Evolutionary conservation across 1,284 basidiomycete species (phyloP).

Genomic region (Sanghuangporus baumii): DNA sequence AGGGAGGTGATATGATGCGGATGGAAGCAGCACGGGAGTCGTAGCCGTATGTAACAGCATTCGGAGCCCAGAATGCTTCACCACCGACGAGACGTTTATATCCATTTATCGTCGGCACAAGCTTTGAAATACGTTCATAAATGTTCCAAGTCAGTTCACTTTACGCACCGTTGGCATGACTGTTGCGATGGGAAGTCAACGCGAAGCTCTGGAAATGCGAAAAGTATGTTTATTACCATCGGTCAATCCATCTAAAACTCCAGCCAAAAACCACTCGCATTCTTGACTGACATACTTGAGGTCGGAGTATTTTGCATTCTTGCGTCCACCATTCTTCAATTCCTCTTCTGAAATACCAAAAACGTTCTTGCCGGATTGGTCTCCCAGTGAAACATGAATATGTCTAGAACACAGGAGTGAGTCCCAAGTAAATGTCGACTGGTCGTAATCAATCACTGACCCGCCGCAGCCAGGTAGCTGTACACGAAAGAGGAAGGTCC

Average conservation of each 20-base stretch:
- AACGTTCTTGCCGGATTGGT: conserved; percentile 65
- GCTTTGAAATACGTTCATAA: conserved; percentile 32
- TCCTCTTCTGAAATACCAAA: conserved; percentile 70
- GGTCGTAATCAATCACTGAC: conserved; percentile 35
- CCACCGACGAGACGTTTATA: conserved; percentile 97
- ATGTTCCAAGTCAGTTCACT: not conserved
- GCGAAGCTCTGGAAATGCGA: not conserved
- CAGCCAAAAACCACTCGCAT: conserved; percentile 92
- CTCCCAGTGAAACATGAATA: conserved; percentile 84
- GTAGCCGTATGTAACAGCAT: conserved; percentile 89
- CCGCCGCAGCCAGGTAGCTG: conserved; percentile 90
- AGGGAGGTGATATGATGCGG: conserved; percentile 87
- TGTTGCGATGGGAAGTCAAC: conserved; percentile 22
- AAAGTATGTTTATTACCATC: conserved; percentile 56
- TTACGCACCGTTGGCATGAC: conserved; percentile 56
- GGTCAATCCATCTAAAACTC: conserved; percentile 81
- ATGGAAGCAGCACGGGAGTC: conserved; percentile 91
- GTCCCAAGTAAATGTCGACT: not conserved
- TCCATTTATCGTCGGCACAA: conserved; percentile 94
- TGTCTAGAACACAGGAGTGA: conserved; percentile 46
- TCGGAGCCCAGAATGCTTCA: conserved; percentile 93
- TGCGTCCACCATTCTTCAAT: conserved; percentile 54
- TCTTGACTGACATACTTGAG: conserved; percentile 79
- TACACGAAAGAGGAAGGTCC: not conserved
- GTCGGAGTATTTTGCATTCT: conserved; percentile 71